Conservation (phyloP, 2,329 filamentous ascomycete species). For the Chalaropsis ovoidea region DNA sequence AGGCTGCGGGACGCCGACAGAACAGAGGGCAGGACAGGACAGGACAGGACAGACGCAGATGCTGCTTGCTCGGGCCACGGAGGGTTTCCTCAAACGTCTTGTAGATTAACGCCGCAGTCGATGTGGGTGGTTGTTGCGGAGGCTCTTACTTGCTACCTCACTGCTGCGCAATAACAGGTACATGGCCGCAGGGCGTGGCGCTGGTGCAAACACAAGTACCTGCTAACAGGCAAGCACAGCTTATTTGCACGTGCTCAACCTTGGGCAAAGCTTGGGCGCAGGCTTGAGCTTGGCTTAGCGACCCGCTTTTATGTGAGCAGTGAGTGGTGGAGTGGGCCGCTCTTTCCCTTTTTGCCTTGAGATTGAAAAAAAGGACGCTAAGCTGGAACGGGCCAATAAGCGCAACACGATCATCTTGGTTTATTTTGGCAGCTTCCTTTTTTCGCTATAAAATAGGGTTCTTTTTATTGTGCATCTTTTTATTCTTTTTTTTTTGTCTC, state of each 20-base stretch:
- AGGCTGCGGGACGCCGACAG: too few relatives aligned
- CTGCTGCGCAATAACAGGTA: not conserved
- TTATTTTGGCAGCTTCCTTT: not conserved
- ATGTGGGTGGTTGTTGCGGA: too few relatives aligned
- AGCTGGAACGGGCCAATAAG: slow-evolving; percentile 5
- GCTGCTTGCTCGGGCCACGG: too few relatives aligned
- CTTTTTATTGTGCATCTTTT: not conserved
- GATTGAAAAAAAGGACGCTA: not conserved
- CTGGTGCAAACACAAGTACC: not conserved
- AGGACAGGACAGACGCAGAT: too few relatives aligned
- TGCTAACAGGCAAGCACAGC: not conserved
- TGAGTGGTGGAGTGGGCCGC: too few relatives aligned
- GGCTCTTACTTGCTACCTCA: not conserved
- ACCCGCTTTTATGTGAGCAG: not conserved
- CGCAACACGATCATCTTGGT: not conserved
- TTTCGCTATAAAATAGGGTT: not conserved
- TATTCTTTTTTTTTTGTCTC: not conserved
- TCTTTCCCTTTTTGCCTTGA: not conserved
- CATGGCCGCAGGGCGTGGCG: not conserved
- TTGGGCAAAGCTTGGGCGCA: not conserved
- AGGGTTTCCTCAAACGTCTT: too few relatives aligned
- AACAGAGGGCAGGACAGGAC: too few relatives aligned
- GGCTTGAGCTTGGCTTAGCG: slow-evolving; percentile 1
- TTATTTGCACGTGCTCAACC: not conserved
- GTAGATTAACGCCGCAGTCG: too few relatives aligned